phyloP scores from a whole-genome alignment of 345 rosid species.

The Gossypioides kirkii region DNA sequence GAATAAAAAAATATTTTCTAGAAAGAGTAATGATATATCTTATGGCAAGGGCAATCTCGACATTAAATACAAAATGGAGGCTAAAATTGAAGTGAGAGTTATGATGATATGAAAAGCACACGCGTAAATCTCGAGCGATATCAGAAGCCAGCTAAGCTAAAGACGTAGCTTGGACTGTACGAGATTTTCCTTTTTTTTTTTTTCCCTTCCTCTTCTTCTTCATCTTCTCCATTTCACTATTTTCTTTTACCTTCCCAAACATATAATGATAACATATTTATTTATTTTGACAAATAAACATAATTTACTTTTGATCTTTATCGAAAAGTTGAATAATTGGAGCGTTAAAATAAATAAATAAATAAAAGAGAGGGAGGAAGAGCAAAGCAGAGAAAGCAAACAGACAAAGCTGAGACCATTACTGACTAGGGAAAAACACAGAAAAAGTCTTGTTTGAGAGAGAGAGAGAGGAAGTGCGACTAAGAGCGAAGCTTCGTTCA shows the following conservation, averaged over 20 bases:
- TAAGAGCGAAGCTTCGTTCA: slow-evolving; percentile 11
- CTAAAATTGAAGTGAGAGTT: background rate
- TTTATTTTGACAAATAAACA: background rate
- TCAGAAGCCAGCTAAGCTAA: slow-evolving; percentile 12
- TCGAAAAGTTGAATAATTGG: background rate
- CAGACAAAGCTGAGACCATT: slow-evolving; percentile 12
- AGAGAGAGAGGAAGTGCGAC: background rate
- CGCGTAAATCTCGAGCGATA: slow-evolving; percentile 9
- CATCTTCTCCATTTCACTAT: slow-evolving; percentile 4
- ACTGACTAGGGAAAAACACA: background rate
- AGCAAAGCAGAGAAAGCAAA: background rate
- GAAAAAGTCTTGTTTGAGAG: background rate
- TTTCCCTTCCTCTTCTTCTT: background rate
- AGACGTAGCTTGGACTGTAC: slow-evolving; percentile 13
- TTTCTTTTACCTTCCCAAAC: background rate
- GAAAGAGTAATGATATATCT: background rate
- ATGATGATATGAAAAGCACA: background rate
- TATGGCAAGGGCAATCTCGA: background rate
- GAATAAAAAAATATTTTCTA: background rate
- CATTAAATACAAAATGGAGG: background rate
- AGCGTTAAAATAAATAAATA: background rate
- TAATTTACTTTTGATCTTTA: background rate
- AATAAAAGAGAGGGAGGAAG: background rate
- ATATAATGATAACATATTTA: background rate
- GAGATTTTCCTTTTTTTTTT: background rate